These are phyloP conservation scores for Sambucus nigra DNA, from an alignment of 129 eudicot genomes.

Conservation along the genomic window DNA sequence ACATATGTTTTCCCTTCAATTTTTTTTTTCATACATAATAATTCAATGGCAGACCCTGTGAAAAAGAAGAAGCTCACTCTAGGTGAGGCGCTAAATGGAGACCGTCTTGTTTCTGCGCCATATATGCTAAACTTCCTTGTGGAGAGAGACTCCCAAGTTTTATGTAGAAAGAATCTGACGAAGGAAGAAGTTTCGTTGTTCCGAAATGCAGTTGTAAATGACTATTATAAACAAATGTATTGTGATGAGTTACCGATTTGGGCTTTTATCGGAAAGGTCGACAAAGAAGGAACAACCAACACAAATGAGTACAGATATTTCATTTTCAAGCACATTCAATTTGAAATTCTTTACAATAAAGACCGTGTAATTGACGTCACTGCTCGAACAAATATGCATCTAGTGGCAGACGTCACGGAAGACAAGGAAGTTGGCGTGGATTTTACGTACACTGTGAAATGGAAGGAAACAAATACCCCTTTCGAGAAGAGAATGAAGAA, in stretches of 20 bases:
- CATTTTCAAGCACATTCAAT: conserved; percentile 30
- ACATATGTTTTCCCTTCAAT: too few species aligned
- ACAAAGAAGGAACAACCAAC: conserved; percentile 15
- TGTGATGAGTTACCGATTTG: conserved; percentile 74
- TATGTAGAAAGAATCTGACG: conserved; percentile 43
- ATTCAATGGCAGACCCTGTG: conserved; percentile 20
- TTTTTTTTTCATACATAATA: too few species aligned
- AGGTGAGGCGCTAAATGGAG: conserved; percentile 49
- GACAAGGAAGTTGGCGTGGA: conserved; percentile 42
- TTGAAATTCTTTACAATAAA: conserved; percentile 42
- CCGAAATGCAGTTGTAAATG: conserved; percentile 31
- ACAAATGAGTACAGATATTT: conserved; percentile 17
- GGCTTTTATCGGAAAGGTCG: conserved; percentile 42
- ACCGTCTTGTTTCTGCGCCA: conserved; percentile 33
- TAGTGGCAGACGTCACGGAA: conserved; percentile 27
- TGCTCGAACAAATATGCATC: conserved; percentile 2
- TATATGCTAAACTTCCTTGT: conserved; percentile 24
- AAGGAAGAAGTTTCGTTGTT: conserved; percentile 37
- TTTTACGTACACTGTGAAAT: conserved; percentile 50
- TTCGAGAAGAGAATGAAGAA: conserved; percentile 63
- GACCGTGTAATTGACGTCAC: conserved; percentile 51
- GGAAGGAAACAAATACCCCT: conserved; percentile 34
- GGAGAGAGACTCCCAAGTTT: conserved; percentile 26
- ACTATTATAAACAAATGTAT: conserved; percentile 50
- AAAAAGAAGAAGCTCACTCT: conserved; percentile 26